Evolutionary conservation across 257 asterid genomes (phyloP).

Genomic region (Jaltomata sinuosa): DNA sequence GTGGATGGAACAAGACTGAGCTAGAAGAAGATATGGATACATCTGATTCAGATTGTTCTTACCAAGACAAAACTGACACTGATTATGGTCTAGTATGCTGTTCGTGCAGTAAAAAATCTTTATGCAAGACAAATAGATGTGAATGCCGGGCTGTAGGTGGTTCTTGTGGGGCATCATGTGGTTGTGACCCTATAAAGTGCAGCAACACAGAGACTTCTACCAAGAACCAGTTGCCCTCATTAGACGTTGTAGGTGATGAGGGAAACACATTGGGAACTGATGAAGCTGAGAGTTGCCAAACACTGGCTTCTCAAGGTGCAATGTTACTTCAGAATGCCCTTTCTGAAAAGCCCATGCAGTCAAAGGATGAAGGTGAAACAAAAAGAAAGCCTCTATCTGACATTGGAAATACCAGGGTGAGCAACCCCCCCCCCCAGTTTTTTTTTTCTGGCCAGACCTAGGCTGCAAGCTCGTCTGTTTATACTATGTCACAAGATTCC

Average conservation of each 20-base stretch:
- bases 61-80: slow-evolving; percentile 21
- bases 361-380: slow-evolving; percentile 28
- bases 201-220: slow-evolving; percentile 33
- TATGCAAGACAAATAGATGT: slow-evolving; percentile 74
- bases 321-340: slow-evolving; percentile 76
- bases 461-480: background rate
- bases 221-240: slow-evolving; percentile 5
- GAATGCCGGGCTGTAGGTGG: slow-evolving; percentile 67
- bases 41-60: slow-evolving; percentile 40
- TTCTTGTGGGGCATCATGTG: slow-evolving; percentile 41
- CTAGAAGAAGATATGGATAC: slow-evolving; percentile 80
- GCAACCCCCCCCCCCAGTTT: background rate
- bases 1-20: slow-evolving; percentile 20
- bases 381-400: slow-evolving; percentile 76
- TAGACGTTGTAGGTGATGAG: slow-evolving; percentile 11
- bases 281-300: slow-evolving; percentile 27
- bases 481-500: background rate
- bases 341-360: slow-evolving; percentile 39
- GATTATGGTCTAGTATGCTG: slow-evolving; percentile 38
- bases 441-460: background rate
- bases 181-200: slow-evolving; percentile 53
- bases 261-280: slow-evolving; percentile 21
- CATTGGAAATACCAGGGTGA: slow-evolving; percentile 77
- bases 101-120: slow-evolving; percentile 56
- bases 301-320: slow-evolving; percentile 78